Percentiles rank a stretch among this genome's conserved stretches.
Conservation (phyloP, 441 rosid species). For the Pelargonium fulgidum region DNA sequence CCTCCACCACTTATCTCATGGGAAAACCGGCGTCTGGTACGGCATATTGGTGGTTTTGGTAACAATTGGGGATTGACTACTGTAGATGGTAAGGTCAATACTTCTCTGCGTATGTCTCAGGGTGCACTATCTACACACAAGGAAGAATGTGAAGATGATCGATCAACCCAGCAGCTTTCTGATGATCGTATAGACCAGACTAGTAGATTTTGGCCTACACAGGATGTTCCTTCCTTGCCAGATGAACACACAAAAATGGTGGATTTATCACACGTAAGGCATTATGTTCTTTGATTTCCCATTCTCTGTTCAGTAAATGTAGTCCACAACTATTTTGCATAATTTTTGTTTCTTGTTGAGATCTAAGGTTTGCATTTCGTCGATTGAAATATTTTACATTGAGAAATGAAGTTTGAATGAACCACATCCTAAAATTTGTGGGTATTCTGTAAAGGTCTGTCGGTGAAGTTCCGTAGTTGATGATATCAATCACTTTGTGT, state of each 20-base stretch:
- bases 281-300: neutral
- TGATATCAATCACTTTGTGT: neutral
- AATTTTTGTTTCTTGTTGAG: neutral
- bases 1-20: constrained; percentile 37
- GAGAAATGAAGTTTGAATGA: neutral
- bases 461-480: neutral
- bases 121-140: constrained; percentile 47
- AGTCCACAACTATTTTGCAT: neutral
- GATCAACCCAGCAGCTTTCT: constrained; percentile 28
- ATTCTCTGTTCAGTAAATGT: neutral
- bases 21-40: constrained; percentile 26
- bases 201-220: constrained; percentile 24
- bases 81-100: constrained; percentile 23
- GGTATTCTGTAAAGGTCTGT: neutral
- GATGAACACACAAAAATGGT: constrained; percentile 23
- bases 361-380: neutral
- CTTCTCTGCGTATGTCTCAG: constrained; percentile 31
- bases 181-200: constrained; percentile 23
- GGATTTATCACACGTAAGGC: constrained; percentile 37
- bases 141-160: constrained; percentile 52
- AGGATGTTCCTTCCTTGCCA: constrained; percentile 20
- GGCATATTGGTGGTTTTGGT: constrained; percentile 34
- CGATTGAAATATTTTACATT: neutral
- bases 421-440: neutral
- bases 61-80: constrained; percentile 32